phyloP scores from a whole-genome alignment of 192 early-diverging fungal genomes.

The Coemansia sp. region DNA sequence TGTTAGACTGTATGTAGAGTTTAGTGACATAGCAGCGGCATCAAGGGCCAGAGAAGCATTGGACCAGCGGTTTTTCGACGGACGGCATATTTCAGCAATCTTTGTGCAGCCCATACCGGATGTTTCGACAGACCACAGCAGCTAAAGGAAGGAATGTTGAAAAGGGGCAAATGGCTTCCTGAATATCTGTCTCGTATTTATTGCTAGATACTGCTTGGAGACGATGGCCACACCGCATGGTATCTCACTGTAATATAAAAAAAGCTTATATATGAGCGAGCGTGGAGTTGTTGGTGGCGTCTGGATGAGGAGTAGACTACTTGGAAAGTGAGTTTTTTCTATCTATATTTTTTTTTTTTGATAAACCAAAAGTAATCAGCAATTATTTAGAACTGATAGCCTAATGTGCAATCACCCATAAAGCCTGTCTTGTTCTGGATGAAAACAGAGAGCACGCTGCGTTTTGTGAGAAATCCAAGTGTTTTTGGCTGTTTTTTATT shows the following conservation, averaged over 20 bases:
- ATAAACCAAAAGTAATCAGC: not conserved
- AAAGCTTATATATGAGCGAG: not conserved
- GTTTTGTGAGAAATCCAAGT: too few relatives aligned
- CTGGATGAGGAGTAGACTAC: not conserved
- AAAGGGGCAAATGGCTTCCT: not conserved
- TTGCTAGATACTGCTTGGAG: not conserved
- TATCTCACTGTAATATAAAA: not conserved
- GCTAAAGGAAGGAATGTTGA: not conserved
- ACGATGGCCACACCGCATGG: not conserved
- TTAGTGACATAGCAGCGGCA: slow-evolving; percentile 29
- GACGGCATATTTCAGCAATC: slow-evolving; percentile 33
- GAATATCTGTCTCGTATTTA: not conserved
- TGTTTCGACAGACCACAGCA: not conserved
- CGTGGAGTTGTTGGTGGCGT: not conserved
- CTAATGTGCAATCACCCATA: not conserved
- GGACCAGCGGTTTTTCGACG: slow-evolving; percentile 44
- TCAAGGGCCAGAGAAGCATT: slow-evolving; percentile 23
- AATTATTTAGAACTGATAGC: not conserved
- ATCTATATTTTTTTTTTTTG: not conserved
- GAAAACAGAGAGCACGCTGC: not conserved
- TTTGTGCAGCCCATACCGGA: slow-evolving; percentile 13
- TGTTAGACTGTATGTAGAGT: slow-evolving; percentile 31
- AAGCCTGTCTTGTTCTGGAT: not conserved
- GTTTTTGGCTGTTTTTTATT: not conserved
- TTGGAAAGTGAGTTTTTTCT: too few relatives aligned